Evolutionary conservation across 306 rosid genomes (phyloP).

Genomic region (Quercus parvula): DNA sequence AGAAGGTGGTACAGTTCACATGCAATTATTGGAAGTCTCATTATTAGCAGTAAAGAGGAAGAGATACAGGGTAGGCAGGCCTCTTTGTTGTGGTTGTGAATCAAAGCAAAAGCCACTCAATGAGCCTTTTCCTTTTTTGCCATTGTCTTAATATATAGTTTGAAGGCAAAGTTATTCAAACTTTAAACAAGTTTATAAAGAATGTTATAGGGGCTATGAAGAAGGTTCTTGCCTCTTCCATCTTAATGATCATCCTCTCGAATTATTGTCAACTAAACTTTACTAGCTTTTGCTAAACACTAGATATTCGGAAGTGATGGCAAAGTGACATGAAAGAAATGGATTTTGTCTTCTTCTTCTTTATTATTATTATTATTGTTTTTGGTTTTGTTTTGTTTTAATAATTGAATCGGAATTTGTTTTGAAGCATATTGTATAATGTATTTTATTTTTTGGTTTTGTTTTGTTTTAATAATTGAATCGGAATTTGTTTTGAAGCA

Average conservation of each 20-base stretch:
- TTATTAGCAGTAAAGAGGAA: slow-evolving; percentile 14
- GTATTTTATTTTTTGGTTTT: no score
- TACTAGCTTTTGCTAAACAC: slow-evolving; percentile 20
- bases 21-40: slow-evolving; percentile 34
- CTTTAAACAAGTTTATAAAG: slow-evolving; percentile 9
- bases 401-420: no score
- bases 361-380: no score
- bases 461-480: no score
- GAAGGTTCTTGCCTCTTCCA: slow-evolving; percentile 22
- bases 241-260: not conserved
- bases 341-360: not conserved
- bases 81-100: slow-evolving; percentile 18
- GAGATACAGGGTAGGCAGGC: not conserved
- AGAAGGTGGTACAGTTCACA: slow-evolving; percentile 19
- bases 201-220: not conserved
- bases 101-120: slow-evolving; percentile 12
- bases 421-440: no score
- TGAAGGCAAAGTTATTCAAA: not conserved
- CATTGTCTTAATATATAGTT: slow-evolving; percentile 1
- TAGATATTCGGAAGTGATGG: slow-evolving; percentile 19
- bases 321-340: slow-evolving; percentile 17
- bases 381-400: no score
- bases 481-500: no score
- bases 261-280: slow-evolving; percentile 33
- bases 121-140: slow-evolving; percentile 4